These are phyloP conservation scores for Trichoderma endophyticum DNA, from an alignment of 2,329 filamentous ascomycete species.

Conservation along the genomic window DNA sequence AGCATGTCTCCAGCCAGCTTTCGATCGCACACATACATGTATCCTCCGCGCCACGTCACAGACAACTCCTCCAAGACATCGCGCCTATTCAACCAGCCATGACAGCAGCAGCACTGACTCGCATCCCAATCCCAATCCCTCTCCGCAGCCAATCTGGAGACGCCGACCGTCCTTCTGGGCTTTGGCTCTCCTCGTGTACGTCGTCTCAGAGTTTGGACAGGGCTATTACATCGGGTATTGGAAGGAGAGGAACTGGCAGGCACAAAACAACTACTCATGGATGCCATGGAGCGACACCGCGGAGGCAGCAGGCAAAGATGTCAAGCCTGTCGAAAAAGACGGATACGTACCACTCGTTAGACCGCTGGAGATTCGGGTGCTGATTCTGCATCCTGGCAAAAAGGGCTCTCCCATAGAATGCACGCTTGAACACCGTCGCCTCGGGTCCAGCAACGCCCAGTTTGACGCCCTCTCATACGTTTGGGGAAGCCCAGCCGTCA, in stretches of 20 bases:
- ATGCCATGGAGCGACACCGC: not conserved
- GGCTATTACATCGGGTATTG: not conserved
- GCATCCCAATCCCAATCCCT: not conserved
- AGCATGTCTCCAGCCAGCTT: not conserved
- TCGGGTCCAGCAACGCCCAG: not conserved
- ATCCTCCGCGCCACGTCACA: not conserved
- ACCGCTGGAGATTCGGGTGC: not conserved
- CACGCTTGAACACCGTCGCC: not conserved
- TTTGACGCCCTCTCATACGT: not conserved
- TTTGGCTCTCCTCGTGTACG: not conserved
- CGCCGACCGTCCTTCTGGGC: not conserved
- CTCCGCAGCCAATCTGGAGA: not conserved
- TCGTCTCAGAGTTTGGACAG: not conserved
- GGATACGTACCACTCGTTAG: not conserved
- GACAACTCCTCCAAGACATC: not conserved
- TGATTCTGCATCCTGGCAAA: not conserved
- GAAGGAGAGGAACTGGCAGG: not conserved
- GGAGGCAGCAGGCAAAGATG: not conserved
- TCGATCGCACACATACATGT: not conserved
- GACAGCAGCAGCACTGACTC: not conserved
- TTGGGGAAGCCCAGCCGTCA: not conserved
- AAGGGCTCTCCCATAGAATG: not conserved
- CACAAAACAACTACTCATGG: not conserved
- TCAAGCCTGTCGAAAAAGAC: not conserved
- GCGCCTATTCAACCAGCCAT: not conserved